Evolutionary conservation across 2,329 filamentous ascomycete species (phyloP).

Genomic region (Fusarium odoratissimum): DNA sequence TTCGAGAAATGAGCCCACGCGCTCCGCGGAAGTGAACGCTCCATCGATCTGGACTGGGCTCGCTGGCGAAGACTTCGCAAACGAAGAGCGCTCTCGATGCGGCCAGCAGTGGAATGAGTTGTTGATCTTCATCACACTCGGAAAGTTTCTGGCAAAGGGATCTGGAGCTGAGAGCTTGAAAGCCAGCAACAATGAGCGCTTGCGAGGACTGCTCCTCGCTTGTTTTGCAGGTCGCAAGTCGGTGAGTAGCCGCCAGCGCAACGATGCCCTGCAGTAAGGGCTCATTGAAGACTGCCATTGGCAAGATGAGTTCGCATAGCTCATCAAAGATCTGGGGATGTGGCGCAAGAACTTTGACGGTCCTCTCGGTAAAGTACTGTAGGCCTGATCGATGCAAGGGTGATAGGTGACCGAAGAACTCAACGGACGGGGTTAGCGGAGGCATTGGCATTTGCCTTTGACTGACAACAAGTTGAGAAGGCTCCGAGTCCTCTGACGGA

Average conservation of each 20-base stretch:
- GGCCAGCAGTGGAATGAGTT: conserved; percentile 23
- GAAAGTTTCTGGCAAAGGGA: conserved; percentile 29
- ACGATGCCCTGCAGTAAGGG: conserved; percentile 29
- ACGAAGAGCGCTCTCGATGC: conserved; percentile 28
- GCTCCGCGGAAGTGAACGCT: conserved; percentile 35
- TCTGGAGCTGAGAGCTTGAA: conserved; percentile 34
- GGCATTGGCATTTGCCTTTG: conserved; percentile 1
- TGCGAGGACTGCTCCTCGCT: conserved; percentile 25
- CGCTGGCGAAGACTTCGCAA: conserved; percentile 33
- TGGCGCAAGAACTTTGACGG: conserved; percentile 26
- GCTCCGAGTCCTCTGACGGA: neutral
- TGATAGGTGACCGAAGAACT: conserved; percentile 30
- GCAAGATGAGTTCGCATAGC: conserved; percentile 29
- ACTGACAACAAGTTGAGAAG: conserved; percentile 3
- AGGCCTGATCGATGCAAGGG: conserved; percentile 33
- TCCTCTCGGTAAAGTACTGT: conserved; percentile 36
- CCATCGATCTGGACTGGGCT: conserved; percentile 33
- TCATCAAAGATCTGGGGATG: conserved; percentile 33
- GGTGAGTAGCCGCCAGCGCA: conserved; percentile 31
- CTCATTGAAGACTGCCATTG: conserved; percentile 35
- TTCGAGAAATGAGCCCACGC: conserved; percentile 20
- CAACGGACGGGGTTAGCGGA: conserved; percentile 8
- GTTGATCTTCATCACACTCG: conserved; percentile 23
- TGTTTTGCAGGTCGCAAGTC: conserved; percentile 29
- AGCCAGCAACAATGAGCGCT: conserved; percentile 24